Base-by-base conservation (phyloP, 1,139 yeast genomes). In the Yamadazyma membranifaciens region DNA sequence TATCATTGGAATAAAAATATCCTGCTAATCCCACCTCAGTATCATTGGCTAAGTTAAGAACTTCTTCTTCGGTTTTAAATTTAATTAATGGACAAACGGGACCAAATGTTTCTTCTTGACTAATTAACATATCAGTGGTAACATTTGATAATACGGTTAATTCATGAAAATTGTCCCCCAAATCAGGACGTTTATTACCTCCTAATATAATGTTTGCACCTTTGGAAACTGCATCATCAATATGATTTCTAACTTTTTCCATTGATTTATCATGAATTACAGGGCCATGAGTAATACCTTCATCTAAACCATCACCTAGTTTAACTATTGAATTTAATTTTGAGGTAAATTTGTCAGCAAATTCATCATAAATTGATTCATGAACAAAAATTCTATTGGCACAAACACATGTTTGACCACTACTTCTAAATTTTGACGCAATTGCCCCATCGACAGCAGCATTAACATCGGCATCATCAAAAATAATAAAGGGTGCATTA, bases 371-470 rank as follows among this genome's bases (percentile, higher is more conserved):
- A 30, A 87, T 65, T 3, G 72, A 59, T 46, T 80, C 87, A 50
- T 87, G 91, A 22, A 87, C 84, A 51, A 83, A 85, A 25, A 88
- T 73, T 48, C 96, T 74, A 46, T 92, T 88, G 40, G 91, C 87
- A 41, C 95, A 88, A 34, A 94, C 83, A 68, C 97, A 89, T 36
- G 89, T 83, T 63, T 89, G 96, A 29, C 97, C 97, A 80, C 75
- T 84, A 71, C 68, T 82, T 71, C 69, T 82, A 67, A 59, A 83
- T 67, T 55, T 78, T 63, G 60, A 82, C 55, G 58, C 79, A 67
- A 65, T 80, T 67, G 87, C 82, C 29, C 87, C 92, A 28, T 71
- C 78, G 12, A 87, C 89, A 1, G 96, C 96, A 38, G 70, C 68
- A 45, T 85, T 91, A 27, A 89, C 50, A 52, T 87, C 83, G 6